Evolutionary conservation across 495 filamentous ascomycete species (phyloP).

Genomic region (Peziza echinospora): DNA sequence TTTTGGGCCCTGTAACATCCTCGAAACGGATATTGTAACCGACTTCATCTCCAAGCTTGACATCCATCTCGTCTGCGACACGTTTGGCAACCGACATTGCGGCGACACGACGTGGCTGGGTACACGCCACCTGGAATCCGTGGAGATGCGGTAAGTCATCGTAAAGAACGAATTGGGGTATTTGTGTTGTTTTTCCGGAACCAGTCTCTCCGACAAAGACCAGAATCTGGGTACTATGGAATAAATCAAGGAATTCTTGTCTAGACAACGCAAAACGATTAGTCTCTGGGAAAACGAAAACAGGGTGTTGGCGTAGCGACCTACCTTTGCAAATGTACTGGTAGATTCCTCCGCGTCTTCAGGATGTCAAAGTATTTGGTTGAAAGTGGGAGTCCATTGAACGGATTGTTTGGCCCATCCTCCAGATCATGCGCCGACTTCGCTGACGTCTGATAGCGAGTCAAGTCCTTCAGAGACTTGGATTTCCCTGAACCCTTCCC

Average conservation of each 20-base stretch:
- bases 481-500: conserved; percentile 6
- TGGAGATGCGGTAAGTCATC: conserved; percentile 80
- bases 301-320: no score
- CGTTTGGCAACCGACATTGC: conserved; percentile 98
- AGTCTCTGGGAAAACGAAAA: no score
- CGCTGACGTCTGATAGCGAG: conserved; percentile 64
- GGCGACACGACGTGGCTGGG: conserved; percentile 90
- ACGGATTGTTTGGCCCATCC: conserved; percentile 65
- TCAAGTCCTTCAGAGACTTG: conserved; percentile 39
- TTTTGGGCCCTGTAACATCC: conserved; percentile 77
- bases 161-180: conserved; percentile 92
- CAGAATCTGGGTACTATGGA: conserved; percentile 80
- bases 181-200: conserved; percentile 98
- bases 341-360: conserved; percentile 59
- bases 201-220: conserved; percentile 98
- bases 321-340: conserved; percentile 73
- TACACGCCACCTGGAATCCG: conserved; percentile 83
- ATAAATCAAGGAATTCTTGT: conserved; percentile 80
- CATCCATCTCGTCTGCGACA: conserved; percentile 94
- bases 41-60: conserved; percentile 79
- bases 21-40: conserved; percentile 99
- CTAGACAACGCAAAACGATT: no score
- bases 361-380: conserved; percentile 75
- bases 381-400: conserved; percentile 54
- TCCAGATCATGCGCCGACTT: conserved; percentile 50